Evolutionary conservation across 768 basidiomycete species (phyloP).

Genomic region (Tulasnella sp.): DNA sequence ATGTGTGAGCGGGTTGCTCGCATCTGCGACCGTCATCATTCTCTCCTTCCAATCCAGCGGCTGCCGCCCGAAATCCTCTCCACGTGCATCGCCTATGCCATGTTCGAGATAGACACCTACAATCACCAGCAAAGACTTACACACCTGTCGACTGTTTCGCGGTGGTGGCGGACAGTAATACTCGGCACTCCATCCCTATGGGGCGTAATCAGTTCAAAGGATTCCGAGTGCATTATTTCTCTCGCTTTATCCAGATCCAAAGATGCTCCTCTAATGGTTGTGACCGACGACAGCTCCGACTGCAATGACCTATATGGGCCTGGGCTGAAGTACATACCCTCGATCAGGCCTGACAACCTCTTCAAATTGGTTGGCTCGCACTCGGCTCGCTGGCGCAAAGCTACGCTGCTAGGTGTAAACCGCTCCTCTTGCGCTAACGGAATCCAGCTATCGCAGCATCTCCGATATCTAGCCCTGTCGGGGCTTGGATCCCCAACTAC

Average conservation of each 20-base stretch:
- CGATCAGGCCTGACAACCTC: background rate
- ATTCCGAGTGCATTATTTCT: background rate
- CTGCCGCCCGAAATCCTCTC: background rate
- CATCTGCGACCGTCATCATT: background rate
- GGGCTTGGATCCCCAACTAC: background rate
- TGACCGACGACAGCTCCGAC: background rate
- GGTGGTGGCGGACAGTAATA: background rate
- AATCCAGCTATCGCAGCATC: background rate
- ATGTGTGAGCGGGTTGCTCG: too few species aligned
- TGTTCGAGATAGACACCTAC: background rate
- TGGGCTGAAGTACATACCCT: background rate
- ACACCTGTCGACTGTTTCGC: background rate
- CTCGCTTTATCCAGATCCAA: background rate
- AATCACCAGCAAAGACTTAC: background rate
- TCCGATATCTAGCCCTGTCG: background rate
- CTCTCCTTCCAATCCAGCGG: background rate
- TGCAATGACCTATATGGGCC: background rate
- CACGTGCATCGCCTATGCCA: background rate
- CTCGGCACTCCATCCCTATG: background rate
- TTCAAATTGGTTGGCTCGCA: background rate
- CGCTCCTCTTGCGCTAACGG: background rate
- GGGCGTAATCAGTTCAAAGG: background rate
- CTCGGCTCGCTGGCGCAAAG: background rate
- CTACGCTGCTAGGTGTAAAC: background rate
- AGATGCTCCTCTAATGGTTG: background rate